Evolutionary conservation across 169 alveolate species (phyloP).

Genomic region (Plasmodium relictum): DNA sequence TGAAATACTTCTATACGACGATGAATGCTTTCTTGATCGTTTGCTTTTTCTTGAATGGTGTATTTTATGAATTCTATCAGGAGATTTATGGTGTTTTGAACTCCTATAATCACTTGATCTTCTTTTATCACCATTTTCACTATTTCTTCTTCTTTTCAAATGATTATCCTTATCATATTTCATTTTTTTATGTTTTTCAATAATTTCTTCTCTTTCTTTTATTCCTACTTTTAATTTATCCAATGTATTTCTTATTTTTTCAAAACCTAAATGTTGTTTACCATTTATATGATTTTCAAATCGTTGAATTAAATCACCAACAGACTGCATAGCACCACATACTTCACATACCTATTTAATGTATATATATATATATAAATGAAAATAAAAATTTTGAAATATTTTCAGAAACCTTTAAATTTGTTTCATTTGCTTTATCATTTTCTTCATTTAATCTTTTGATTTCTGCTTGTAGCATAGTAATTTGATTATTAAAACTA

Average conservation of each 20-base stretch:
- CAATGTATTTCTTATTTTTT: slow-evolving; percentile 61
- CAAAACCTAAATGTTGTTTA: slow-evolving; percentile 83
- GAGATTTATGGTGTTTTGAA: slow-evolving; percentile 59
- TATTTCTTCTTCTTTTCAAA: slow-evolving; percentile 8
- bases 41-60: slow-evolving; percentile 47
- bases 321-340: slow-evolving; percentile 86
- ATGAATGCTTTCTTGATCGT: slow-evolving; percentile 37
- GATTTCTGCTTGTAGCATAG: slow-evolving; percentile 78
- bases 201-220: slow-evolving; percentile 60
- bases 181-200: slow-evolving; percentile 54
- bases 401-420: slow-evolving; percentile 29
- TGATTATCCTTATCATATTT: slow-evolving; percentile 22
- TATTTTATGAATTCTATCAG: slow-evolving; percentile 24
- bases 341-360: slow-evolving; percentile 81
- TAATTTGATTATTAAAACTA: slow-evolving; percentile 79
- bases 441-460: slow-evolving; percentile 62
- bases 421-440: slow-evolving; percentile 16
- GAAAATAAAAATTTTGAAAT: neutral
- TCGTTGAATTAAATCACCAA: slow-evolving; percentile 79
- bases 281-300: slow-evolving; percentile 83
- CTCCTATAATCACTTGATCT: slow-evolving; percentile 43
- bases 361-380: neutral
- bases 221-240: slow-evolving; percentile 16
- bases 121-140: slow-evolving; percentile 27
- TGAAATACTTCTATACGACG: slow-evolving; percentile 38